Percentiles rank a stretch among this genome's conserved stretches.
These are phyloP conservation scores for Paramecium biaurelia DNA, from an alignment of 73 alveolate species.

Conservation along the genomic window DNA sequence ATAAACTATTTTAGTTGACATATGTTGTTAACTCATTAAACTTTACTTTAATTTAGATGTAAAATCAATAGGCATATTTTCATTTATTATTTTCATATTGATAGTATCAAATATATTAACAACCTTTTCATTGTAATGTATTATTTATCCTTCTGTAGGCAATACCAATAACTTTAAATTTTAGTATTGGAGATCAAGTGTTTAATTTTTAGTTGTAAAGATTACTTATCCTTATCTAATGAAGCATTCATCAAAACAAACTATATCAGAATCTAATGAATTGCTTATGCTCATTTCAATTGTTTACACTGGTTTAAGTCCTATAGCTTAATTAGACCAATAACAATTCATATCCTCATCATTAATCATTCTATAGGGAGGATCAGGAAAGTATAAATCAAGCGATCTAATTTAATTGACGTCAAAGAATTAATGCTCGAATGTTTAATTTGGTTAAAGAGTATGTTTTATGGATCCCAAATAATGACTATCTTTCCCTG, in stretches of 20 bases:
- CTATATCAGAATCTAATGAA: conserved; percentile 31
- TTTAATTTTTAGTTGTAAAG: background rate
- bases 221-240: background rate
- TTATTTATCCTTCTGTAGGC: background rate
- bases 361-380: conserved; percentile 1
- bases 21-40: background rate
- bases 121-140: background rate
- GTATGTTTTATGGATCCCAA: conserved; percentile 11
- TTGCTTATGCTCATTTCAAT: background rate
- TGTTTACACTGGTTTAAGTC: background rate
- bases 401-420: background rate
- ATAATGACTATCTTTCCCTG: background rate
- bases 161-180: background rate
- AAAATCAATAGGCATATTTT: background rate
- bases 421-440: conserved; percentile 26
- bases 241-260: conserved; percentile 3
- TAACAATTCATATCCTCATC: conserved; percentile 27
- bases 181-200: background rate
- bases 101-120: background rate
- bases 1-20: background rate
- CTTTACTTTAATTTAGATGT: background rate
- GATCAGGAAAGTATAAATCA: conserved; percentile 48
- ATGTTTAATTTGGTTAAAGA: background rate
- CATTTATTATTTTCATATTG: background rate
- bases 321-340: background rate